Conservation (phyloP, 352 stramenopile genomes). For the Phytophthora uliginosa region DNA sequence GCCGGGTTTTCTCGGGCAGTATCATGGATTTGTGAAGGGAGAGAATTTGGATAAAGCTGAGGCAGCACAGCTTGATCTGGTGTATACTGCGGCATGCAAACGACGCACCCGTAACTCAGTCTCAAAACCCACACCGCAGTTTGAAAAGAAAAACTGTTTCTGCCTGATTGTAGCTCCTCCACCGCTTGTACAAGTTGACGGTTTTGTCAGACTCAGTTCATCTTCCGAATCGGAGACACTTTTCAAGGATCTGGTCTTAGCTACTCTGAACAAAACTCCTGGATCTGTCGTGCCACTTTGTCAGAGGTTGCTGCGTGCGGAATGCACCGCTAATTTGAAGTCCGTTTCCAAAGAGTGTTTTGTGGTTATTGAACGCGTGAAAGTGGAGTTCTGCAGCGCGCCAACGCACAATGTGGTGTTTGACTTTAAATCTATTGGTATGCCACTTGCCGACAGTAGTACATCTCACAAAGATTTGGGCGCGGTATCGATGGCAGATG, state of each 20-base stretch:
- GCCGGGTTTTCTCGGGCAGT: slow-evolving; percentile 69
- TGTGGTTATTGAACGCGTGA: slow-evolving; percentile 43
- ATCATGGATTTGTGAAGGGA: slow-evolving; percentile 62
- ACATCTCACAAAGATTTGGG: slow-evolving; percentile 4
- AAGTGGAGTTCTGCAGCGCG: slow-evolving; percentile 40
- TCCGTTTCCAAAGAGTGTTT: slow-evolving; percentile 54
- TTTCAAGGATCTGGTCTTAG: slow-evolving; percentile 46
- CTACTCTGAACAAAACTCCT: slow-evolving; percentile 19
- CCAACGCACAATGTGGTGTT: slow-evolving; percentile 30
- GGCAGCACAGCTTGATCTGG: slow-evolving; percentile 34
- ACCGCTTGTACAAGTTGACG: slow-evolving; percentile 54
- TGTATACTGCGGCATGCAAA: slow-evolving; percentile 39
- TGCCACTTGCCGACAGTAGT: slow-evolving; percentile 13
- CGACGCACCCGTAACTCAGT: slow-evolving; percentile 2
- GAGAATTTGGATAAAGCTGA: slow-evolving; percentile 43
- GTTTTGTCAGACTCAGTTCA: slow-evolving; percentile 40
- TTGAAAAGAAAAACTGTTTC: slow-evolving; percentile 53
- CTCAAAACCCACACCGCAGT: slow-evolving; percentile 16
- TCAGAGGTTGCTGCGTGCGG: slow-evolving; percentile 51
- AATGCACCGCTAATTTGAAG: slow-evolving; percentile 42
- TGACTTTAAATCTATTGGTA: slow-evolving; percentile 21
- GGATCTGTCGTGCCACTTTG: slow-evolving; percentile 34
- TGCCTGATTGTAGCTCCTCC: slow-evolving; percentile 58
- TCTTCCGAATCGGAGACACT: slow-evolving; percentile 28
- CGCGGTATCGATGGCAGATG: slow-evolving; percentile 24